Evolutionary conservation across 176 grass and related monocot genomes (phyloP).

Genomic region (Oryza glaberrima): DNA sequence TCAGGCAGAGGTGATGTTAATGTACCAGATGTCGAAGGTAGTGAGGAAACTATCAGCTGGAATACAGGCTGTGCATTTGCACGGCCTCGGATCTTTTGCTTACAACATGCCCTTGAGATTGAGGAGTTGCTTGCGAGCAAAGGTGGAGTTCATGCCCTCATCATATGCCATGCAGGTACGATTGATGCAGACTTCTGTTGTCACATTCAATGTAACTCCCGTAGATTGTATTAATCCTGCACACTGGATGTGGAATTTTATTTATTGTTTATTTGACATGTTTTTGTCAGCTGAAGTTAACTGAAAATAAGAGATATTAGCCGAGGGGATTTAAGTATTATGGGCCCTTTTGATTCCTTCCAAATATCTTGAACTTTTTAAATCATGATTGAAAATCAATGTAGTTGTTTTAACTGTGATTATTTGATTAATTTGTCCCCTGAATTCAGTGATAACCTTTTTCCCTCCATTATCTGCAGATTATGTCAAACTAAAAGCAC

Average conservation of each 20-base stretch:
- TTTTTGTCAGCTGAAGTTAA: background rate
- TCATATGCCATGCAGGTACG: slow-evolving; percentile 95
- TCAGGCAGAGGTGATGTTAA: slow-evolving; percentile 29
- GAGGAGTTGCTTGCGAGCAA: slow-evolving; percentile 70
- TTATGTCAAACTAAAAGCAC: slow-evolving; percentile 89
- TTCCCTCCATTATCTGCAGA: slow-evolving; percentile 48
- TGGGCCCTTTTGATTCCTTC: no score
- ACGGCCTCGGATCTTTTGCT: slow-evolving; percentile 90
- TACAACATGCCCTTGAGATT: slow-evolving; percentile 94
- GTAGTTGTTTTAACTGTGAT: slow-evolving; percentile 9
- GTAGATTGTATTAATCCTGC: slow-evolving; percentile 18
- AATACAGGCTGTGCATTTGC: slow-evolving; percentile 61
- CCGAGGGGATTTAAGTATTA: background rate
- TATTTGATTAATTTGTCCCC: slow-evolving; percentile 1
- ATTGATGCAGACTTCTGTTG: slow-evolving; percentile 2
- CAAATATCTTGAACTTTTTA: background rate
- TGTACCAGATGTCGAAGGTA: slow-evolving; percentile 26
- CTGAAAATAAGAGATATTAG: background rate
- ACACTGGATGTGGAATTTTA: slow-evolving; percentile 17
- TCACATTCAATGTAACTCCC: slow-evolving; percentile 31
- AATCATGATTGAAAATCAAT: slow-evolving; percentile 1
- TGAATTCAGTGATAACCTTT: slow-evolving; percentile 13
- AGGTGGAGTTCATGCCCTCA: slow-evolving; percentile 72
- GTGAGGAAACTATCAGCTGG: slow-evolving; percentile 43
- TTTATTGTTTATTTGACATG: slow-evolving; percentile 4